phyloP scores from a whole-genome alignment of 495 filamentous ascomycete genomes.

The Penicillium canescens region DNA sequence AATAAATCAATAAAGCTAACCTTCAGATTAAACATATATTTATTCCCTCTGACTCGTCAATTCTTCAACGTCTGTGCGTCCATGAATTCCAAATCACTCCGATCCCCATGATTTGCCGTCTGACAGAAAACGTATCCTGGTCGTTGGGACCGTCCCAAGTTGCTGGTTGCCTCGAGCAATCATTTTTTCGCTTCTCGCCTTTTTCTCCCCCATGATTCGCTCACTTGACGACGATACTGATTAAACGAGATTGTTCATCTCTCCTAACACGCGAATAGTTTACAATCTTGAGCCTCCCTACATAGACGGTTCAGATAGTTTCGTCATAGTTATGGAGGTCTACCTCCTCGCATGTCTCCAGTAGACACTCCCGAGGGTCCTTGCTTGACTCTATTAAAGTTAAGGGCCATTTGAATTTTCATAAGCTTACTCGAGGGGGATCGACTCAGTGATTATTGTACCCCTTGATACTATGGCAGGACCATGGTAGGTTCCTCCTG shows the following conservation, averaged over 20 bases:
- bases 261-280: neutral
- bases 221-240: neutral
- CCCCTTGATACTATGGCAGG: constrained; percentile 22
- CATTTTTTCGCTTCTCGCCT: constrained; percentile 20
- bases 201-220: constrained; percentile 5
- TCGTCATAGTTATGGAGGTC: neutral
- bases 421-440: constrained; percentile 12
- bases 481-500: constrained; percentile 24
- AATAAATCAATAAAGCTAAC: constrained; percentile 2
- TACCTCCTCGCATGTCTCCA: constrained; percentile 34
- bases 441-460: neutral
- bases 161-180: constrained; percentile 36
- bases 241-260: neutral
- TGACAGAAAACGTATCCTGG: constrained; percentile 41
- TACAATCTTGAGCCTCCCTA: neutral
- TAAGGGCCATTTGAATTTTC: constrained; percentile 12
- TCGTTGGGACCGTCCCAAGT: constrained; percentile 39
- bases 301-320: neutral
- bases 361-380: constrained; percentile 26
- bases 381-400: constrained; percentile 42
- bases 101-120: constrained; percentile 22
- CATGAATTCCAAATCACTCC: constrained; percentile 25
- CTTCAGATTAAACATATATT: neutral
- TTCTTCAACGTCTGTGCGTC: constrained; percentile 24
- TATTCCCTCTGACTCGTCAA: constrained; percentile 19